Evolutionary conservation across 805 yeast species (phyloP).

Genomic region (Teunomyces tritomae): DNA sequence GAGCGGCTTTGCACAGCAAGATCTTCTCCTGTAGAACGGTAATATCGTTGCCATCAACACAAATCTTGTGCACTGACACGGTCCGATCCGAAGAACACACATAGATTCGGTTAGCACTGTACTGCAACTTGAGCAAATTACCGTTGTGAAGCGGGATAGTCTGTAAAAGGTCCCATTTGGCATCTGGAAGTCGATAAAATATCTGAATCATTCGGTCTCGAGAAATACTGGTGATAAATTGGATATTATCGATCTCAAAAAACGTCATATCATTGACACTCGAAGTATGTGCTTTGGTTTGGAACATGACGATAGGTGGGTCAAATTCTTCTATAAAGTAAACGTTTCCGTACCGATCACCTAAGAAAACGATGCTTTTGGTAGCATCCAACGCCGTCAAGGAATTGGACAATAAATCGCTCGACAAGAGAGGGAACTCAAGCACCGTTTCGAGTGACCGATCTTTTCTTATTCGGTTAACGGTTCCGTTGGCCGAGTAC

Average conservation of each 20-base stretch:
- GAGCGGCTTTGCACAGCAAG: slow-evolving; percentile 50
- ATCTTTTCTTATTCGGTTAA: slow-evolving; percentile 26
- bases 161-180: slow-evolving; percentile 52
- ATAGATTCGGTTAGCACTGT: slow-evolving; percentile 31
- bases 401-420: slow-evolving; percentile 37
- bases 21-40: slow-evolving; percentile 41
- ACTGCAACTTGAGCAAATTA: slow-evolving; percentile 41
- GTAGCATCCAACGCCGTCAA: slow-evolving; percentile 41
- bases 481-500: slow-evolving; percentile 43
- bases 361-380: slow-evolving; percentile 30
- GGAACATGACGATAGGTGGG: slow-evolving; percentile 12
- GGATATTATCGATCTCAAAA: slow-evolving; percentile 24
- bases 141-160: slow-evolving; percentile 62
- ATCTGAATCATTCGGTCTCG: slow-evolving; percentile 66
- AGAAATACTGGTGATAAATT: slow-evolving; percentile 47
- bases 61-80: slow-evolving; percentile 49
- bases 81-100: slow-evolving; percentile 65
- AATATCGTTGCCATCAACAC: slow-evolving; percentile 16
- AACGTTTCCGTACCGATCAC: slow-evolving; percentile 50
- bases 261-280: slow-evolving; percentile 44
- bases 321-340: slow-evolving; percentile 23
- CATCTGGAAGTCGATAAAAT: slow-evolving; percentile 24
- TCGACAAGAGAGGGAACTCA: slow-evolving; percentile 19
- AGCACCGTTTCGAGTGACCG: slow-evolving; percentile 8
- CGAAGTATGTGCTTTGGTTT: slow-evolving; percentile 50